Percentiles rank a stretch among this genome's conserved stretches.
phyloP scores from a whole-genome alignment of 345 rosid genomes.

The Alliaria petiolata region DNA sequence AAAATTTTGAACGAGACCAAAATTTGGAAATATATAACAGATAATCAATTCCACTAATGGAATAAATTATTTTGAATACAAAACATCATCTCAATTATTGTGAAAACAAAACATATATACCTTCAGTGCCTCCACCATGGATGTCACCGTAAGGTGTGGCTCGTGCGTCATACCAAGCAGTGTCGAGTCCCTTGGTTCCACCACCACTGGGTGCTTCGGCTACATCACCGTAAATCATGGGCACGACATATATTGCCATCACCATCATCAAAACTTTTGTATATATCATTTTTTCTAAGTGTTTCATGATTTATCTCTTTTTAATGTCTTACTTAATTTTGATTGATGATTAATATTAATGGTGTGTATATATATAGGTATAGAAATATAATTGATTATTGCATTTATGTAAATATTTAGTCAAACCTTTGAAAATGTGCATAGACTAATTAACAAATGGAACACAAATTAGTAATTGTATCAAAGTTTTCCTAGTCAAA shows the following conservation, averaged over 20 bases:
- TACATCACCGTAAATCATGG: neutral
- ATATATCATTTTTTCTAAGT: neutral
- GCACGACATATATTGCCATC: neutral
- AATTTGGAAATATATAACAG: too few relatives aligned
- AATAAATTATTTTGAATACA: too few relatives aligned
- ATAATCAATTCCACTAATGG: too few relatives aligned
- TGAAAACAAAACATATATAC: too few relatives aligned
- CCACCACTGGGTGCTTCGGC: neutral
- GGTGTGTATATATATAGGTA: neutral
- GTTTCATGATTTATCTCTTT: neutral
- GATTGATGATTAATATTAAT: neutral
- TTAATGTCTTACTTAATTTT: neutral
- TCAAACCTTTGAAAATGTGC: too few relatives aligned
- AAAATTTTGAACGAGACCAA: too few relatives aligned
- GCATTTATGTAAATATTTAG: too few relatives aligned
- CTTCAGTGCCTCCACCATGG: constrained; percentile 3
- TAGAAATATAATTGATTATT: too few relatives aligned
- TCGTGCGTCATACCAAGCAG: constrained; percentile 11
- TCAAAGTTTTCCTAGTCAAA: too few relatives aligned
- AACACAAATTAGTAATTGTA: too few relatives aligned
- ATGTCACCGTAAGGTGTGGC: constrained; percentile 31
- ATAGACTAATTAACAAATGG: too few relatives aligned
- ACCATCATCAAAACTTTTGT: neutral
- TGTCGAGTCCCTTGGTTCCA: neutral
- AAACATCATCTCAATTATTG: too few relatives aligned